phyloP scores from a whole-genome alignment of 768 basidiomycete species.

The Lenzites betulinus region DNA sequence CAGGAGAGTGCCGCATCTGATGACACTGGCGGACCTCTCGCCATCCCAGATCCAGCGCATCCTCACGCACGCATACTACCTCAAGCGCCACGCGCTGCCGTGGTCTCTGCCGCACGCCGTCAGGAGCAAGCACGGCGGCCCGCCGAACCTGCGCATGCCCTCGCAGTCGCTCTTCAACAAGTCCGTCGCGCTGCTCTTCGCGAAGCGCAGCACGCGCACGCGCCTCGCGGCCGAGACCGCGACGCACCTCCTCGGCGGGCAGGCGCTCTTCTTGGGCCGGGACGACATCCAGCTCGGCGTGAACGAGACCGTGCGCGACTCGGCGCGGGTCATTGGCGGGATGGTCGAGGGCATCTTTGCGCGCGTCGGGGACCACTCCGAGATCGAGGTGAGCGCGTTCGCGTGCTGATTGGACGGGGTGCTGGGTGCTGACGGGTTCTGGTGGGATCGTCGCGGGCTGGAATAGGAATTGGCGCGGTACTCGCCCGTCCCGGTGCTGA shows the following conservation, averaged over 20 bases:
- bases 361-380: conserved; percentile 88
- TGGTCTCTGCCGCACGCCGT: conserved; percentile 60
- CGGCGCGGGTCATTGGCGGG: conserved; percentile 84
- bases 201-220: conserved; percentile 92
- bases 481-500: conserved; percentile 92
- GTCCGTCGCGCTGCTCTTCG: conserved; percentile 87
- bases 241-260: conserved; percentile 76
- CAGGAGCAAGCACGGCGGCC: conserved; percentile 35
- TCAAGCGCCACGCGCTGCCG: conserved; percentile 64
- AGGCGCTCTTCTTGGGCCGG: conserved; percentile 84
- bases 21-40: conserved; percentile 88
- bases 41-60: conserved; percentile 71
- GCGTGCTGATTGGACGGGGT: neutral
- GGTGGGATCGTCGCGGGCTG: too few relatives aligned
- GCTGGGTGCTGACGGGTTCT: neutral
- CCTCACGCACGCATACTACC: conserved; percentile 60
- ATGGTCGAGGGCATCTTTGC: conserved; percentile 99
- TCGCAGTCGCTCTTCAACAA: conserved; percentile 80
- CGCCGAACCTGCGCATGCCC: conserved; percentile 51
- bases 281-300: conserved; percentile 96
- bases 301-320: conserved; percentile 86
- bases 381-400: conserved; percentile 71
- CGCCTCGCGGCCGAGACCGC: conserved; percentile 88
- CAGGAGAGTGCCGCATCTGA: conserved; percentile 60
- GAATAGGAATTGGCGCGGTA: conserved; percentile 90